Evolutionary conservation across 495 filamentous ascomycete species (phyloP), one percentile per base, ranked within the genome.

Genomic region (Massariosphaeria phaeospora): DNA sequence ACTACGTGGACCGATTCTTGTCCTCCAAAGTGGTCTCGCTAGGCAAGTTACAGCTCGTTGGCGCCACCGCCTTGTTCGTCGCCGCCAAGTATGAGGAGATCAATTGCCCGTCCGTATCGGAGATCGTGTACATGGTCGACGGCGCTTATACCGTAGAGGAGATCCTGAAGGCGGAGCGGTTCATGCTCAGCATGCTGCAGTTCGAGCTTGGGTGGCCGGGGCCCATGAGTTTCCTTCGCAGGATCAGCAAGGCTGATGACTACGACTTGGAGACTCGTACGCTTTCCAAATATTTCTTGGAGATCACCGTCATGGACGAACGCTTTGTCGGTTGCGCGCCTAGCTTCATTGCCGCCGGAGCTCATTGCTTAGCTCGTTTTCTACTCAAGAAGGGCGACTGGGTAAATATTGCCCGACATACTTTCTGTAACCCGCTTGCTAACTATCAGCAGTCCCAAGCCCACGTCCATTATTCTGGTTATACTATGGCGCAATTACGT

Each of bases 71-170:
- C 6, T 85, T 98, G 62, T 91, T 96, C 60, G 83, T 98, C 49
- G 93, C 93, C 1, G 88, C 94, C 59, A 98, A 98, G 72, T 97
- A 96, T 63, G 93, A 98, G 69, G 93, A 98, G 70, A 94, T 97
- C 72, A 94, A 94, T 68, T 91, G 89, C 64, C 93, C 93, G 8
- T 93, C 94, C 0, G 82, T 97, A 10, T 78, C 85, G 49, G 93
- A 98, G 74, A 94, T 98, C 65, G 86, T 96, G 49, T 97, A 89
- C 76, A 98, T 98, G 93, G 93, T 98, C 30, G 91, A 98, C 68
- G 79, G 81, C 9, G 90, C 88, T 50, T 98, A 96, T 67, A 83
- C 77, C 9, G 75, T 80, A 9, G 91, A 96, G 48, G 93, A 97
- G 71, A 91, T 98, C 34, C 79, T 97, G 52, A 96, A 97, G 76